Evolutionary conservation across 257 asterid species (phyloP), one percentile per base, ranked within the genome.

Genomic region (Solanum bulbocastanum): DNA sequence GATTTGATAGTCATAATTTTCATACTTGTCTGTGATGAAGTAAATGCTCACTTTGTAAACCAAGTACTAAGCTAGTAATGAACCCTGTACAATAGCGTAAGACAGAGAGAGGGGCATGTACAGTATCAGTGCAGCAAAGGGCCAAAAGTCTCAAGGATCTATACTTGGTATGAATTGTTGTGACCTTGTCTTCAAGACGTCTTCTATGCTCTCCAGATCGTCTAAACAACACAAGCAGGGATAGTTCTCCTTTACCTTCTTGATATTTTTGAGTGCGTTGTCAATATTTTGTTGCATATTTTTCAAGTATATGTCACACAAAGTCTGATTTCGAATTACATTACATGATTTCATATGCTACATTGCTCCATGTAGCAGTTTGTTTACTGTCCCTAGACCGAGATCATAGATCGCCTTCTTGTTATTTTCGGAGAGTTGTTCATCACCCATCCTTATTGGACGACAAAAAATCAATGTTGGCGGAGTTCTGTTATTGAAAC

Each of bases 341-440:
- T 39, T 10, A 39, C 10, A 39, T 40, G 44, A 40, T 40, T 40
- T 40, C 11, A 40, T 3, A 40, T 40, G 12, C 44, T 40, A 1
- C 44, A 40, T 9, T 40, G 13, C 10, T 40, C 44, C 12, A 9
- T 40, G 12, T 40, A 40, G 44, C 16, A 46, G 16, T 11, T 94
- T 92, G 91, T 95, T 96, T 79, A 94, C 92, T 40, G 93, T 94
- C 49, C 95, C 44, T 40, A 40, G 44, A 40, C 44, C 95, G 22
- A 9, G 89, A 90, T 94, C 98, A 84, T 90, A 87, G 36, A 94
- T 87, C 30, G 98, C 98, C 88, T 94, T 94, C 95, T 93, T 94
- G 86, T 93, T 71, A 86, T 88, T 89, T 86, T 92, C 85, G 12
- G 98, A 60, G 87, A 94, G n/a, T 37, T 90, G 5, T 3, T 8